A percentile compares a stretch with the other conserved stretches of the same genome.
phyloP scores from a whole-genome alignment of 106 monocot species.

The Dactylorhiza incarnata region DNA sequence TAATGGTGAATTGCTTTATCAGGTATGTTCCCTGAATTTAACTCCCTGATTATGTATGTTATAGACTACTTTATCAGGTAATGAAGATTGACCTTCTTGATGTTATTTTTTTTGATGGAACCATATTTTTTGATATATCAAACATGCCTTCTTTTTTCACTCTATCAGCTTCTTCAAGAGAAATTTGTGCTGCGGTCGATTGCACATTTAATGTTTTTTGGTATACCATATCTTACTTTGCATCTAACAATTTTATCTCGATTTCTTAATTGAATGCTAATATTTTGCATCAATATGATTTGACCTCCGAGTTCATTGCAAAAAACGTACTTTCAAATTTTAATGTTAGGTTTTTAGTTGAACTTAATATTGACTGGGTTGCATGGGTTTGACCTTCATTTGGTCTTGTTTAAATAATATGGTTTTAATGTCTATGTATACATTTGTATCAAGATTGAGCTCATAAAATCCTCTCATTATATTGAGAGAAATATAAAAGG shows the following conservation, averaged over 20 bases:
- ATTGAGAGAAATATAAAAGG: not conserved
- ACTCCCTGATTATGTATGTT: not conserved
- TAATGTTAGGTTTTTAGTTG: not conserved
- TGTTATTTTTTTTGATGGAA: not conserved
- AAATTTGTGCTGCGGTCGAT: not conserved
- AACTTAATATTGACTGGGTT: not conserved
- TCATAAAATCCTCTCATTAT: not conserved
- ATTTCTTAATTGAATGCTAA: not conserved
- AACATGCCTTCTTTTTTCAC: not conserved
- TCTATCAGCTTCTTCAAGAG: not conserved
- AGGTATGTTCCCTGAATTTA: slow-evolving; percentile 38
- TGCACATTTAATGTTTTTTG: not conserved
- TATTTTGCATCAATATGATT: not conserved
- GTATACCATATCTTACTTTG: not conserved
- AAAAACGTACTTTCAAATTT: not conserved
- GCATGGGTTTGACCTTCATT: not conserved
- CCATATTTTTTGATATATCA: not conserved
- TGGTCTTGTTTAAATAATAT: no score
- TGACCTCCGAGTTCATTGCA: not conserved
- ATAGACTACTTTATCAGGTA: not conserved
- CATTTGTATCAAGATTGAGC: no score
- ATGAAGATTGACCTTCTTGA: not conserved
- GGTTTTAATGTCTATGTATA: no score
- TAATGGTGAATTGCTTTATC: slow-evolving; percentile 81
- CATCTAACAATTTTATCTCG: not conserved